Evolutionary conservation across 2,329 filamentous ascomycete genomes (phyloP).

Genomic region (Verticillium isaacii): DNA sequence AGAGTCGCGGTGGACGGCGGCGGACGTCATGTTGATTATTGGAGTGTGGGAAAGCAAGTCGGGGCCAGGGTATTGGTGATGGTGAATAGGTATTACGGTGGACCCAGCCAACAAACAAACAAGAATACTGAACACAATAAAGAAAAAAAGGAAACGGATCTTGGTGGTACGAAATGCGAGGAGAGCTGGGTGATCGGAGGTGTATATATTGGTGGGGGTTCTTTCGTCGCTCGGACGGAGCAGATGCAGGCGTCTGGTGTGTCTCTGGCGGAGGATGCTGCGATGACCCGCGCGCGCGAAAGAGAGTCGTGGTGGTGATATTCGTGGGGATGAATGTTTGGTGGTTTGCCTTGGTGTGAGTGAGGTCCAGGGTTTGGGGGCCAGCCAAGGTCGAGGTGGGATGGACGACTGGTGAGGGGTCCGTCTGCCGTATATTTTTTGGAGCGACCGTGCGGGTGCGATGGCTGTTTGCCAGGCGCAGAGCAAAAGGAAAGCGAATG

Average conservation of each 20-base stretch:
- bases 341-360: not conserved
- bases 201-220: not conserved
- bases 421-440: not conserved
- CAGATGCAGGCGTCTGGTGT: not conserved
- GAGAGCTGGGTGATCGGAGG: not conserved
- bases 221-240: not conserved
- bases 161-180: not conserved
- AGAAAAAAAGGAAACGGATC: not conserved
- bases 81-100: not conserved
- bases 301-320: not conserved
- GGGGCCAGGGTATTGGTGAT: not conserved
- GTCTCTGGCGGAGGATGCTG: not conserved
- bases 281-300: not conserved
- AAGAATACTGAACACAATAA: not conserved
- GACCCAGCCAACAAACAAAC: not conserved
- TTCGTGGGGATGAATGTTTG: not conserved
- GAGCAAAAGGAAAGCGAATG: constrained; percentile 6
- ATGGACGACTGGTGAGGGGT: not conserved
- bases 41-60: not conserved
- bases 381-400: not conserved
- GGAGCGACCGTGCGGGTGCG: not conserved
- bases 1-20: constrained; percentile 1
- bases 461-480: not conserved
- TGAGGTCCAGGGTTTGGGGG: not conserved
- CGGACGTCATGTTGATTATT: constrained; percentile 4